Evolutionary conservation across 208 protist species (phyloP), one percentile per base, ranked within the genome.

Genomic region (Porcisia hertigi): DNA sequence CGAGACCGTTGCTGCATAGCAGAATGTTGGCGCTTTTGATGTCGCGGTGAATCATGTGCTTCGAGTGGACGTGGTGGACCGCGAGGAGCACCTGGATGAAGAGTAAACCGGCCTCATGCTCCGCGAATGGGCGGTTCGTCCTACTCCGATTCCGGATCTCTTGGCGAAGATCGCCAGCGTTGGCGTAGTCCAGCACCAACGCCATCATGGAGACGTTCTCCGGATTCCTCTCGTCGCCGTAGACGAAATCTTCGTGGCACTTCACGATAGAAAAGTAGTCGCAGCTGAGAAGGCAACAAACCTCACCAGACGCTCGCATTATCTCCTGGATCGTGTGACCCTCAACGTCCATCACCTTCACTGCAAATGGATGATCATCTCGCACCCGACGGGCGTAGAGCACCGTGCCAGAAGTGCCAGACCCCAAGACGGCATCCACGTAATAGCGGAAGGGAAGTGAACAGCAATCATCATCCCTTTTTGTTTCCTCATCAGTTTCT

Each of bases 21-120:
- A 97, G 76, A n/a, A 97, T 87, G 75, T 96, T 96, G 11, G 81
- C 90, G 63, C 83, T 88, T 75, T 96, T 97, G 49, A 97, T 86
- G 54, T 96, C 91, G 60, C 93, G 85, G 69, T 97, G 93, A 76
- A 97, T 86, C 59, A 97, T 95, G 43, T 73, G 69, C 49, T 90
- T 73, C 18, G 74, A 82, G 79, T 98, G 93, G 14, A 98, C 62
- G 77, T 98, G 88, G 73, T 95, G 65, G 0, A 98, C 76, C 9
- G 88, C 94, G 12, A 92, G 62, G 7, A 91, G 74, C 1, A 97
- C 34, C 58, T 95, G 92, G 8, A 92, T 67, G 71, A 95, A 95
- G 12, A 90, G 52, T 16, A 91, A 59, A 5, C 80, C 81, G 0
- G 83, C 84, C 53, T 95, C 89, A 55, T 92, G 85, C 62, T 96